These are phyloP conservation scores for Lentithecium fluviatile DNA, from an alignment of 495 filamentous ascomycete species.

Conservation along the genomic window DNA sequence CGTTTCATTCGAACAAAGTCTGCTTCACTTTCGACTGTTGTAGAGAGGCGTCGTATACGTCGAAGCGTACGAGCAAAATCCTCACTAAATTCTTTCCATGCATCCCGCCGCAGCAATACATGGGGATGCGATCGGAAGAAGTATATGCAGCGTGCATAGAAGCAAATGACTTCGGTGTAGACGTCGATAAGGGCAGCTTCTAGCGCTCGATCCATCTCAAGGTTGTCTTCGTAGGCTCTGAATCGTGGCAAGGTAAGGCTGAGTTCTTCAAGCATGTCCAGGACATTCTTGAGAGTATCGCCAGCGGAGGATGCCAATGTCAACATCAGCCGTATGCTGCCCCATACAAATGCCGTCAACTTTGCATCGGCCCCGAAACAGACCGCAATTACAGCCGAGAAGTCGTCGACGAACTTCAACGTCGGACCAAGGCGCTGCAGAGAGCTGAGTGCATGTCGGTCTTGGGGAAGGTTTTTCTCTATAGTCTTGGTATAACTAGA, in stretches of 20 bases:
- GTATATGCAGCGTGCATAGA: constrained; percentile 35
- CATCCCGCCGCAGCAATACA: constrained; percentile 6
- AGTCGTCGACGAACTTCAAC: constrained; percentile 30
- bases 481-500: constrained; percentile 19
- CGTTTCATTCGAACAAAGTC: constrained; percentile 29
- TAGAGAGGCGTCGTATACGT: constrained; percentile 24
- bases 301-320: constrained; percentile 27
- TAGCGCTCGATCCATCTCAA: constrained; percentile 29
- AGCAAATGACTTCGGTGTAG: constrained; percentile 37
- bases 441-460: constrained; percentile 13
- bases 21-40: constrained; percentile 31
- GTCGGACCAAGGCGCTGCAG: constrained; percentile 27
- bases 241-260: constrained; percentile 32
- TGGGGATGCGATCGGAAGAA: constrained; percentile 36
- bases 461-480: not conserved
- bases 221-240: constrained; percentile 21
- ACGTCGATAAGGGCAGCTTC: constrained; percentile 33
- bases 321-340: constrained; percentile 34
- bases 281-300: constrained; percentile 29
- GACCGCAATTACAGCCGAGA: constrained; percentile 33
- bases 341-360: constrained; percentile 35
- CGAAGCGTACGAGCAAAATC: constrained; percentile 17
- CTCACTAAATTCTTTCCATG: constrained; percentile 17
- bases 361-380: constrained; percentile 35
- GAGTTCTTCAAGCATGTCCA: constrained; percentile 38